phyloP scores from a whole-genome alignment of 1,139 yeast species.

The Pichia norvegensis region DNA sequence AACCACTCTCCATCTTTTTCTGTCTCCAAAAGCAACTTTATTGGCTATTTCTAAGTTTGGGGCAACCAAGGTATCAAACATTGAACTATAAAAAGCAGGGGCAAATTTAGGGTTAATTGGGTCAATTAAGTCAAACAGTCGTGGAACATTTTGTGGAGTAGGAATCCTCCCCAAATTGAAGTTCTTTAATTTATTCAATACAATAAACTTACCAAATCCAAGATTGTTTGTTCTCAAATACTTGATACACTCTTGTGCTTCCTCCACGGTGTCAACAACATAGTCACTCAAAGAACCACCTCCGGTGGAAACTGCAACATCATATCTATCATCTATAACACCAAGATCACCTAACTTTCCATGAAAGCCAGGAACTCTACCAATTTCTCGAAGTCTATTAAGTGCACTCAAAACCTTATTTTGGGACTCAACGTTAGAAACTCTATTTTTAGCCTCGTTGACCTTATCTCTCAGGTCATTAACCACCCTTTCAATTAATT shows the following conservation, averaged over 20 bases:
- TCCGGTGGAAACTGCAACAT: conserved; percentile 91
- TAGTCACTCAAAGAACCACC: conserved; percentile 86
- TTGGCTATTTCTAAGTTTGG: conserved; percentile 72
- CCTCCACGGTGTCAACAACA: conserved; percentile 91
- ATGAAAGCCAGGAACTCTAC: conserved; percentile 77
- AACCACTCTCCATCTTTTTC: conserved; percentile 69
- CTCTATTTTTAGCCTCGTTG: conserved; percentile 54
- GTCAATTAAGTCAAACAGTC: conserved; percentile 75
- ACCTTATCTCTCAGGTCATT: conserved; percentile 51
- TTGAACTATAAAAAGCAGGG: conserved; percentile 84
- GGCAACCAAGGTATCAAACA: conserved; percentile 85
- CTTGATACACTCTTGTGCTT: conserved; percentile 87
- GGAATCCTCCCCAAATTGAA: conserved; percentile 53
- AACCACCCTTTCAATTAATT: conserved; percentile 48
- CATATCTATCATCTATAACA: conserved; percentile 76
- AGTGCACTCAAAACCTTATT: conserved; percentile 68
- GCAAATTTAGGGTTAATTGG: conserved; percentile 62
- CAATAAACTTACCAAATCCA: conserved; percentile 85
- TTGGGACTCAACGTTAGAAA: conserved; percentile 55
- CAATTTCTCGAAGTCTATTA: conserved; percentile 63
- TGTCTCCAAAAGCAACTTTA: conserved; percentile 80
- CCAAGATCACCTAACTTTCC: conserved; percentile 93
- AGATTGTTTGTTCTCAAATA: conserved; percentile 74
- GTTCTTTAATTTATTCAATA: conserved; percentile 64
- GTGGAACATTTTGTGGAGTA: conserved; percentile 71